Conservation (phyloP, 345 rosid genomes). For the Cardiospermum halicacabum region DNA sequence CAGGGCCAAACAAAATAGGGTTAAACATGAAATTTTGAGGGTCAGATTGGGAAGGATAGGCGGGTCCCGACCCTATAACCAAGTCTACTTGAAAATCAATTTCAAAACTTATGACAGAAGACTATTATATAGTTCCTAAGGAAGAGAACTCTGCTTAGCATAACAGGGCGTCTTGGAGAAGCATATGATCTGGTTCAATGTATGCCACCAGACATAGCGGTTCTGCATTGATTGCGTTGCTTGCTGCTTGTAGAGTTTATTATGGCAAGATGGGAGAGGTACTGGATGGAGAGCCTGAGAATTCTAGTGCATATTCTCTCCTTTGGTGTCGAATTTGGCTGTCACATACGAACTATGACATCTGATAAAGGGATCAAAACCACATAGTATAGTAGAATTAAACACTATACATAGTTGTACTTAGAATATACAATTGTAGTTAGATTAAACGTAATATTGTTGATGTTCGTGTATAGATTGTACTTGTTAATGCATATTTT, state of each 20-base stretch:
- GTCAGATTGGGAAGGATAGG: too few species aligned
- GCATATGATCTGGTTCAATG: conserved; percentile 22
- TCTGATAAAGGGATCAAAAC: conserved; percentile 18
- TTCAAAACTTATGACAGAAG: conserved; percentile 27
- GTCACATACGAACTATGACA: conserved; percentile 21
- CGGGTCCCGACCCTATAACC: too few species aligned
- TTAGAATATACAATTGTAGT: too few species aligned
- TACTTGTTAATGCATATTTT: too few species aligned
- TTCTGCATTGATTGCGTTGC: conserved; percentile 25
- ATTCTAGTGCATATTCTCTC: conserved; percentile 21
- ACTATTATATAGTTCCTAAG: conserved; percentile 14
- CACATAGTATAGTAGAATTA: conserved; percentile 18
- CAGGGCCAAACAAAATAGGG: too few species aligned
- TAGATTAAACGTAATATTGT: too few species aligned
- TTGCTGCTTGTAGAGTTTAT: conserved; percentile 33
- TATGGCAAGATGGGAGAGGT: conserved; percentile 24
- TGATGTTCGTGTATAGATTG: too few species aligned
- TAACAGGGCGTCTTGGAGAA: conserved; percentile 33
- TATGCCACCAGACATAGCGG: conserved; percentile 22
- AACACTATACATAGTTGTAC: too few species aligned
- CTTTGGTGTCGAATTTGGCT: conserved; percentile 25
- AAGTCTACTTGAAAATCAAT: too few species aligned
- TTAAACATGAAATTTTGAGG: too few species aligned
- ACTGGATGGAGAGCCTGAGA: conserved; percentile 24
- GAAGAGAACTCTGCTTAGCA: conserved; percentile 30